Percentiles rank a stretch among this genome's conserved stretches.
Evolutionary conservation across 2,329 filamentous ascomycete genomes (phyloP).

Genomic region (Monilinia fructigena): DNA sequence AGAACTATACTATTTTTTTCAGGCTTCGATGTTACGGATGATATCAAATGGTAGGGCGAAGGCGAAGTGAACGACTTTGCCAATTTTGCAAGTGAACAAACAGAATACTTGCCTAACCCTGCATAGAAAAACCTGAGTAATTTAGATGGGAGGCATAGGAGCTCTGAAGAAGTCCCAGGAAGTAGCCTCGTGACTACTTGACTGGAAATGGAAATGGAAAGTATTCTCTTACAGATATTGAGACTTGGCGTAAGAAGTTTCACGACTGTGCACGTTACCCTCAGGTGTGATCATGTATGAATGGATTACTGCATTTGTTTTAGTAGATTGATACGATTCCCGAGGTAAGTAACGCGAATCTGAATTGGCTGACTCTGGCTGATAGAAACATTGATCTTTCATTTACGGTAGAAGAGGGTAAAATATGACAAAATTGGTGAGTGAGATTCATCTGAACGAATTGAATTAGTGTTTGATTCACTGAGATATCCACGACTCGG

Average conservation of each 20-base stretch:
- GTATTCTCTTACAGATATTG: constrained; percentile 54
- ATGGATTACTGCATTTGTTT: constrained; percentile 50
- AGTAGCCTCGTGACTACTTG: constrained; percentile 51
- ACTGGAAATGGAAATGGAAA: constrained; percentile 54
- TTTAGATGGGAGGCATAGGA: constrained; percentile 31
- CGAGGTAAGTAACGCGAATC: constrained; percentile 29
- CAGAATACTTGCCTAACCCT: not conserved
- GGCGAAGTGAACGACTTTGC: constrained; percentile 23
- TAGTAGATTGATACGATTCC: constrained; percentile 54
- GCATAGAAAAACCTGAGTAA: not conserved
- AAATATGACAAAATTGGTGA: constrained; percentile 22
- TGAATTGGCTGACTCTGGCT: not conserved
- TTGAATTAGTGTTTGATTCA: too few species aligned
- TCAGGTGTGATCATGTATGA: constrained; percentile 46
- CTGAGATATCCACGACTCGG: too few species aligned
- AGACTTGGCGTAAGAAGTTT: constrained; percentile 43
- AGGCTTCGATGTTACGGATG: not conserved
- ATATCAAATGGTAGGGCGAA: constrained; percentile 8
- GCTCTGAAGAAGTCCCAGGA: constrained; percentile 53
- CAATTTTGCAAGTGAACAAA: constrained; percentile 19
- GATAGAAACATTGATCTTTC: constrained; percentile 25
- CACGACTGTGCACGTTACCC: not conserved
- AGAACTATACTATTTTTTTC: too few species aligned
- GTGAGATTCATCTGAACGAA: not conserved
- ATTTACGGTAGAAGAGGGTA: constrained; percentile 37